These are phyloP conservation scores for Sphaerobolus stellatus DNA, from an alignment of 1,284 basidiomycete genomes.

Conservation along the genomic window DNA sequence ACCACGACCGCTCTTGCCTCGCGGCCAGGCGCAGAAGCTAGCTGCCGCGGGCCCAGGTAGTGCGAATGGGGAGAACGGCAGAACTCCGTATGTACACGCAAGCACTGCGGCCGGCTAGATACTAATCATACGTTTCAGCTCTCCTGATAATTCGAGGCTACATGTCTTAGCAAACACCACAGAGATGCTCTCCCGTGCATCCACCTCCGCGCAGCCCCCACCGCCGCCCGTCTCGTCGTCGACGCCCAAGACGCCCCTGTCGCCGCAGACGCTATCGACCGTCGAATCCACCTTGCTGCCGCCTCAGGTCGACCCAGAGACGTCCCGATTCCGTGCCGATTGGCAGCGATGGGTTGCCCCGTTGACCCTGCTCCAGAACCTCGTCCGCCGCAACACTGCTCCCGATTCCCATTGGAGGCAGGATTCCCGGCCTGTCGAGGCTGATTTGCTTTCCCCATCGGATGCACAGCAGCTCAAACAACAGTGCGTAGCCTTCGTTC, in stretches of 20 bases:
- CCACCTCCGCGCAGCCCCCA: background rate
- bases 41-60: background rate
- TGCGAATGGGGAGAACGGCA: too few species aligned
- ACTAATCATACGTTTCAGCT: background rate
- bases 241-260: conserved; percentile 2
- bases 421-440: background rate
- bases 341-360: conserved; percentile 12
- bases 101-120: too few species aligned
- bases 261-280: conserved; percentile 8
- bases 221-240: background rate
- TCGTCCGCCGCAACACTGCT: conserved; percentile 3
- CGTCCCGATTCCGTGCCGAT: conserved; percentile 2
- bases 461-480: conserved; percentile 5
- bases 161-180: conserved; percentile 11
- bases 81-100: too few species aligned
- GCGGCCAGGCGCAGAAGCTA: background rate
- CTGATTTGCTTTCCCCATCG: background rate
- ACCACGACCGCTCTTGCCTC: conserved; percentile 6
- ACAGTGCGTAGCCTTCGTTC: background rate
- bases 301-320: background rate
- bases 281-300: conserved; percentile 12
- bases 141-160: background rate
- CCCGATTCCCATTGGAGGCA: background rate
- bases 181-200: background rate
- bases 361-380: conserved; percentile 8